Conservation (phyloP, 306 rosid species). For the Trifolium fragiferum region DNA sequence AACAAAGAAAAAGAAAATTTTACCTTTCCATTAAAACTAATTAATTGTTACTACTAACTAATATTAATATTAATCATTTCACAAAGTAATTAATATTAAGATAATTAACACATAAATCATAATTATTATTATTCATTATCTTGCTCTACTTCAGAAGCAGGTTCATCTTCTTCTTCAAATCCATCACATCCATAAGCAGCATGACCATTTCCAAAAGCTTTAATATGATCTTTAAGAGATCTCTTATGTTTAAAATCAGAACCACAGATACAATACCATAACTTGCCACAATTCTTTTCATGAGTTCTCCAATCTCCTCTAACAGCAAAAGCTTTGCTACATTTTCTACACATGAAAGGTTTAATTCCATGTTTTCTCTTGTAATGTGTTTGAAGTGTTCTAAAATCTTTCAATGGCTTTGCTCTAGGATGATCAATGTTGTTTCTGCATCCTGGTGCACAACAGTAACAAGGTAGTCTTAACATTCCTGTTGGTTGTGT, state of each 20-base stretch:
- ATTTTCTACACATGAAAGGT: conserved; percentile 95
- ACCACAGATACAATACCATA: conserved; percentile 96
- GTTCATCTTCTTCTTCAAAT: conserved; percentile 90
- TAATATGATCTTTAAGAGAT: conserved; percentile 89
- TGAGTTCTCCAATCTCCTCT: conserved; percentile 98
- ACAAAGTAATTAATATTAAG: conserved; percentile 1
- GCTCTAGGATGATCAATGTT: conserved; percentile 95
- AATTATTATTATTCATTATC: conserved; percentile 65
- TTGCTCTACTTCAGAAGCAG: conserved; percentile 95
- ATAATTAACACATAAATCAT: neutral
- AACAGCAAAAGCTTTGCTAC: conserved; percentile 95
- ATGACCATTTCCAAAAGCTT: conserved; percentile 90
- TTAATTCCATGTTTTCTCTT: conserved; percentile 96
- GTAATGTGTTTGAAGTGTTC: conserved; percentile 97
- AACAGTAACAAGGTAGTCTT: conserved; percentile 93
- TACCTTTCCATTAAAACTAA: conserved; percentile 25
- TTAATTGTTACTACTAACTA: neutral
- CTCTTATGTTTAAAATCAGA: conserved; percentile 97
- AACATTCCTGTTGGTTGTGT: conserved; percentile 98
- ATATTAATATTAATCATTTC: conserved; percentile 12
- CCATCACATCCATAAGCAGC: conserved; percentile 80
- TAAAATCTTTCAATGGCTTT: conserved; percentile 87
- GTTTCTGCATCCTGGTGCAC: conserved; percentile 94
- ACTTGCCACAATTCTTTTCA: conserved; percentile 96
- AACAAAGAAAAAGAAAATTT: conserved; percentile 1